These are phyloP conservation scores for Saccharomycopsis sp. DNA, from an alignment of 805 yeast genomes.

Conservation along the genomic window DNA sequence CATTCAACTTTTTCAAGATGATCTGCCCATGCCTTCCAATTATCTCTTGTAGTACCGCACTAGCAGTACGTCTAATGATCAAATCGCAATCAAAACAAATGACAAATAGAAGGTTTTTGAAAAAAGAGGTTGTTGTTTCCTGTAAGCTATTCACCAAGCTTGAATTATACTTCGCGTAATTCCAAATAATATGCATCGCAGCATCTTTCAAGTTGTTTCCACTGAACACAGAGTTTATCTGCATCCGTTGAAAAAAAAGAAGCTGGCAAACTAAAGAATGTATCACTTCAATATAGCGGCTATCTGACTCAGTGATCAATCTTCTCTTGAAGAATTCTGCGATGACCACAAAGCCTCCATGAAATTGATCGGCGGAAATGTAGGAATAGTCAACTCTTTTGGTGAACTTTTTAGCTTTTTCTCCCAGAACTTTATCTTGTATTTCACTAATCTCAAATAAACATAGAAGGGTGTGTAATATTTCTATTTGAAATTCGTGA, in stretches of 20 bases:
- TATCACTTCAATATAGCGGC: constrained; percentile 29
- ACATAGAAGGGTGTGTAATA: constrained; percentile 24
- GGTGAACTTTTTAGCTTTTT: too few species aligned
- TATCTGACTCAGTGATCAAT: constrained; percentile 17
- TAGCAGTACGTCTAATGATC: constrained; percentile 66
- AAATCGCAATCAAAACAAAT: constrained; percentile 67
- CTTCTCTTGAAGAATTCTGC: constrained; percentile 38
- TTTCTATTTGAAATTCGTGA: constrained; percentile 33
- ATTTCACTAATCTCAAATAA: constrained; percentile 23
- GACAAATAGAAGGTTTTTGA: constrained; percentile 35
- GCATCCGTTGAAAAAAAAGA: constrained; percentile 49
- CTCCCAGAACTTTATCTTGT: too few species aligned
- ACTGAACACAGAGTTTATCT: constrained; percentile 36
- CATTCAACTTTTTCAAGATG: constrained; percentile 27
- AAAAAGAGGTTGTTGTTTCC: constrained; percentile 21
- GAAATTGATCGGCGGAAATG: constrained; percentile 38
- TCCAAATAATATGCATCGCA: constrained; percentile 80
- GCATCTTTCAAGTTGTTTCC: constrained; percentile 78
- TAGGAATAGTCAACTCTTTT: constrained; percentile 28
- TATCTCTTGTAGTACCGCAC: constrained; percentile 82
- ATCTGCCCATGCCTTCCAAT: constrained; percentile 61
- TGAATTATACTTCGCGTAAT: constrained; percentile 41
- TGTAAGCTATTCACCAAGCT: constrained; percentile 22
- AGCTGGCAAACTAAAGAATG: constrained; percentile 15
- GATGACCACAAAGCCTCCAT: constrained; percentile 47